A percentile compares a stretch with the other conserved stretches of the same genome.
These are phyloP conservation scores for Solanum pimpinellifolium DNA, from an alignment of 257 asterid species.

Conservation along the genomic window DNA sequence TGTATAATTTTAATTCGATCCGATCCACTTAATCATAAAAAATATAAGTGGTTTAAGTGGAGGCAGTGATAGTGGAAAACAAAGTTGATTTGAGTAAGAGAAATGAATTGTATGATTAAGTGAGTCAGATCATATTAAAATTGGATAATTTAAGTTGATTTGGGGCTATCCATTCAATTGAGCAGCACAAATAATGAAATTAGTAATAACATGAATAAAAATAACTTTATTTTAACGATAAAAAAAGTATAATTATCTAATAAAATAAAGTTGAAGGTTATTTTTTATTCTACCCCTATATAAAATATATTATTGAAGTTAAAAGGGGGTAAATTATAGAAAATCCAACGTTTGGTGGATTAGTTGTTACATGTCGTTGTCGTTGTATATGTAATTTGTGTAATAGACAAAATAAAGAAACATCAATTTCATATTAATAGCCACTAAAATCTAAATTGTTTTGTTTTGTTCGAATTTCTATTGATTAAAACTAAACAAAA, in stretches of 20 bases:
- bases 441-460: neutral
- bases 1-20: too few relatives aligned
- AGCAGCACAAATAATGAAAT: neutral
- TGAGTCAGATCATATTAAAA: too few relatives aligned
- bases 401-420: neutral
- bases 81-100: neutral
- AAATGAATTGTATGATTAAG: neutral
- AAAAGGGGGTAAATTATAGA: too few relatives aligned
- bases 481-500: neutral
- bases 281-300: accelerated
- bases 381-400: neutral
- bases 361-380: neutral
- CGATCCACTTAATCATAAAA: too few relatives aligned
- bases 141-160: too few relatives aligned
- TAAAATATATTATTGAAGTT: too few relatives aligned
- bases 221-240: too few relatives aligned
- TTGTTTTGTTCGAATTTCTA: neutral
- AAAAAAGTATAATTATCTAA: too few relatives aligned
- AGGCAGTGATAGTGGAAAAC: neutral
- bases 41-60: neutral
- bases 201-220: too few relatives aligned
- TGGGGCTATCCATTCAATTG: neutral
- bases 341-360: neutral
- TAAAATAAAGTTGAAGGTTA: accelerated
- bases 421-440: neutral